Evolutionary conservation across 441 rosid species (phyloP).

Genomic region (Biscutella laevigata): DNA sequence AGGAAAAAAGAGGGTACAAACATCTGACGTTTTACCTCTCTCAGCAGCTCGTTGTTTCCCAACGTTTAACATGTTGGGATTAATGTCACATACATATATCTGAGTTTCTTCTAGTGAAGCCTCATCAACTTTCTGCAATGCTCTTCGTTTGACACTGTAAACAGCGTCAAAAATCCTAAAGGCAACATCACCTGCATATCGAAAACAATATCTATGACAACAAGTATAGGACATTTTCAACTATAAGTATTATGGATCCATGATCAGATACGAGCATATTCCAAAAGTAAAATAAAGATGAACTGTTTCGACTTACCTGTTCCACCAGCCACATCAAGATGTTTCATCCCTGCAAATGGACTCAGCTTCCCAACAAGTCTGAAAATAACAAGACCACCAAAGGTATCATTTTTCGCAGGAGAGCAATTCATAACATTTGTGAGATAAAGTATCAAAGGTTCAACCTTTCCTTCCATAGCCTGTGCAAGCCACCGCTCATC

Average conservation of each 20-base stretch:
- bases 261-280: background rate
- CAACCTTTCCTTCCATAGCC: conserved; percentile 96
- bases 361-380: conserved; percentile 77
- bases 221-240: background rate
- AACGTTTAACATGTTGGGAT: conserved; percentile 80
- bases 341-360: conserved; percentile 93
- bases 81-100: conserved; percentile 81
- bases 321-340: conserved; percentile 98
- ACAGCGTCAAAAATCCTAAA: conserved; percentile 62
- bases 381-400: conserved; percentile 20
- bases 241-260: background rate
- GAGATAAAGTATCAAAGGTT: background rate
- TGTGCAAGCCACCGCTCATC: conserved; percentile 89
- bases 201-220: conserved; percentile 6
- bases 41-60: conserved; percentile 70
- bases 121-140: conserved; percentile 48
- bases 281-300: background rate
- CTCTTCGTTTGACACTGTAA: conserved; percentile 47
- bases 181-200: conserved; percentile 80
- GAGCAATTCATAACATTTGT: background rate
- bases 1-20: background rate
- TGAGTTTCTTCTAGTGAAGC: conserved; percentile 60
- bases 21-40: conserved; percentile 46
- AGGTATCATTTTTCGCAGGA: background rate
- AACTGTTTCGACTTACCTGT: conserved; percentile 40